Evolutionary conservation across 345 rosid species (phyloP).

Genomic region (Eucalyptus curtisii): DNA sequence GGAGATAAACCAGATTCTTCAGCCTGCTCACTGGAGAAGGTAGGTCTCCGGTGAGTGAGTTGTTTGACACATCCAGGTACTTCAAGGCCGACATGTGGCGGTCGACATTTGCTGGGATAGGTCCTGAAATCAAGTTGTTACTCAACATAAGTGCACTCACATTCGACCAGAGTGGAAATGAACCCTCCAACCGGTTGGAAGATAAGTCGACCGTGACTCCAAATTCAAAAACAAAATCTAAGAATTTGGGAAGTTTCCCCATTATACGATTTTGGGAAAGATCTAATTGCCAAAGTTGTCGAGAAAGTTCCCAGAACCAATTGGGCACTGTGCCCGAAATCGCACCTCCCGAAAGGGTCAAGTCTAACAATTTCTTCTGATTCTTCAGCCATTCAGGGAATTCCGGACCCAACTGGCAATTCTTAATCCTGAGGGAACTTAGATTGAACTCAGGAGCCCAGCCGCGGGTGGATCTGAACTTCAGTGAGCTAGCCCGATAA

Average conservation of each 20-base stretch:
- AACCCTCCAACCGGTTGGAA: slow-evolving; percentile 1
- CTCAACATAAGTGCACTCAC: not conserved
- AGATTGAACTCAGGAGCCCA: slow-evolving; percentile 10
- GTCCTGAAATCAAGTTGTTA: not conserved
- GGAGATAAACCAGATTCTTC: not conserved
- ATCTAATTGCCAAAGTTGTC: not conserved
- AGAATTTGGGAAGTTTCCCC: slow-evolving; percentile 1
- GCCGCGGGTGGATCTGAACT: not conserved
- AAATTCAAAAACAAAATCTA: not conserved
- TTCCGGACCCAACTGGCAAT: slow-evolving; percentile 3
- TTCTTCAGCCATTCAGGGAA: slow-evolving; percentile 12
- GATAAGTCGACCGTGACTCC: not conserved
- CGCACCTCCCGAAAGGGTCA: not conserved
- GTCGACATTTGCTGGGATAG: not conserved
- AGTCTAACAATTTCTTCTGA: not conserved
- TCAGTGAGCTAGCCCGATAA: not conserved
- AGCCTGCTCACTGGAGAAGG: not conserved
- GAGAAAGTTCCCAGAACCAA: slow-evolving; percentile 6
- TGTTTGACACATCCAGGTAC: not conserved
- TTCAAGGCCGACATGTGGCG: not conserved
- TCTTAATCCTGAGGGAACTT: not conserved
- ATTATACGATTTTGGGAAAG: slow-evolving; percentile 1
- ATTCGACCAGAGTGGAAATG: not conserved
- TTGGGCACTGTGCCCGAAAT: slow-evolving; percentile 1
- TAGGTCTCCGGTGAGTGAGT: not conserved